Evolutionary conservation across 805 yeast species (phyloP), one percentile per base, ranked within the genome.

Genomic region (Starmerella geochares): DNA sequence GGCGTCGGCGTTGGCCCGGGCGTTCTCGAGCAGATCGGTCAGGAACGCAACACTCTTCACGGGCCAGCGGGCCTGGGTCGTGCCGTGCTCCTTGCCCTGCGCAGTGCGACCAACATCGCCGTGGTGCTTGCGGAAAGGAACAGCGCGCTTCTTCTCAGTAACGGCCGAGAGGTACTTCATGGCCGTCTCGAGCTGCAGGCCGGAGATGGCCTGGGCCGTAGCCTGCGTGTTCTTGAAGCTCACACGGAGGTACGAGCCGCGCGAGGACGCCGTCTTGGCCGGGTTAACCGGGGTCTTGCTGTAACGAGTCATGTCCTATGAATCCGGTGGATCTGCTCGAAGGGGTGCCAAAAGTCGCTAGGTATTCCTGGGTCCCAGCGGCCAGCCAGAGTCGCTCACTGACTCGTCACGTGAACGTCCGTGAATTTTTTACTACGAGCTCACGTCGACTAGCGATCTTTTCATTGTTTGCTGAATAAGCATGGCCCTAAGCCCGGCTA

Each of bases 1-100:
- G 66, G 95, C 80, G 74, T 88, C 97, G 74, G 98, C 98, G 79
- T 90, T 92, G 68, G 98, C 83, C 74, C 87, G 88, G 71, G 98
- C 98, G 76, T 92, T 92, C 76, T 82, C 81, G 75, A 92, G 81
- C 72, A 92, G 81, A 72, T 86, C 96, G 72, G 83, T 81, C 69
- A 92, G 76, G 76, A 84, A 87, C 77, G 86, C 85, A 73, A 92
- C 96, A 60, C 95, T 85, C 83, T 92, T 92, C 62, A 80, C 95
- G 71, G 98, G 98, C 98, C 98, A 92, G 86, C 98, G 88, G 67
- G 98, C 98, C 78, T 84, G 88, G 81, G 96, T 86, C 71, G 88
- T 95, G 77, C 97, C 97, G 70, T 90, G 92, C 80, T 92, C 98
- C 79, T 92, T 90, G 78, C 96, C 98, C 79, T 92, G 98, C 66